Conservation (phyloP, 495 filamentous ascomycete genomes). For the Aspergillus hancockii region DNA sequence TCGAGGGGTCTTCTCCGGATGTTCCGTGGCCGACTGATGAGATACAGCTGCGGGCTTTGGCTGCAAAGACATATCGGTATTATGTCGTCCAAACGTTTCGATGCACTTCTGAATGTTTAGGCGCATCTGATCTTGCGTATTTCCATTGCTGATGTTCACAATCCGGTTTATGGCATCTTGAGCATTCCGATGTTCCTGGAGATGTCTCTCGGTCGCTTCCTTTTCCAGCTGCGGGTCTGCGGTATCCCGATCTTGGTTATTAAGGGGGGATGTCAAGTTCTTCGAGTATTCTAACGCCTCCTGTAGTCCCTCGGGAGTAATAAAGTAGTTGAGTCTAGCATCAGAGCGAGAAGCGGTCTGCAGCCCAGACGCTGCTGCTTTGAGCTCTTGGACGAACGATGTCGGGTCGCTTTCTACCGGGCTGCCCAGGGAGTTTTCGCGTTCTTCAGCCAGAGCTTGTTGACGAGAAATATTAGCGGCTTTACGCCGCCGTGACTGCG, state of each 20-base stretch:
- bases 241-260: slow-evolving; percentile 30
- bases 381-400: slow-evolving; percentile 81
- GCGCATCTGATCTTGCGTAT: slow-evolving; percentile 70
- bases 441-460: slow-evolving; percentile 60
- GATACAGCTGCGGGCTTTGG: slow-evolving; percentile 48
- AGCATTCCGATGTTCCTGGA: slow-evolving; percentile 35
- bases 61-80: slow-evolving; percentile 71
- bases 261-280: slow-evolving; percentile 58
- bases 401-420: slow-evolving; percentile 77
- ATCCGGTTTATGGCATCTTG: slow-evolving; percentile 74
- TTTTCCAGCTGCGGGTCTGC: slow-evolving; percentile 48
- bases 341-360: slow-evolving; percentile 27
- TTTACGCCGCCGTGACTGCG: slow-evolving; percentile 76
- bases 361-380: slow-evolving; percentile 43
- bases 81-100: slow-evolving; percentile 84
- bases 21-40: slow-evolving; percentile 27
- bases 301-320: slow-evolving; percentile 64
- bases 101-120: slow-evolving; percentile 83
- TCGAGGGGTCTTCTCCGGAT: slow-evolving; percentile 59
- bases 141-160: slow-evolving; percentile 69
- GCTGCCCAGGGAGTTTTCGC: slow-evolving; percentile 64
- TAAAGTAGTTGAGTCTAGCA: slow-evolving; percentile 68
- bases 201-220: slow-evolving; percentile 30
- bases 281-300: slow-evolving; percentile 63
- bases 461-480: slow-evolving; percentile 75